These are phyloP conservation scores for Aphanoascus verrucosus DNA, from an alignment of 2,329 filamentous ascomycete genomes.

Conservation along the genomic window DNA sequence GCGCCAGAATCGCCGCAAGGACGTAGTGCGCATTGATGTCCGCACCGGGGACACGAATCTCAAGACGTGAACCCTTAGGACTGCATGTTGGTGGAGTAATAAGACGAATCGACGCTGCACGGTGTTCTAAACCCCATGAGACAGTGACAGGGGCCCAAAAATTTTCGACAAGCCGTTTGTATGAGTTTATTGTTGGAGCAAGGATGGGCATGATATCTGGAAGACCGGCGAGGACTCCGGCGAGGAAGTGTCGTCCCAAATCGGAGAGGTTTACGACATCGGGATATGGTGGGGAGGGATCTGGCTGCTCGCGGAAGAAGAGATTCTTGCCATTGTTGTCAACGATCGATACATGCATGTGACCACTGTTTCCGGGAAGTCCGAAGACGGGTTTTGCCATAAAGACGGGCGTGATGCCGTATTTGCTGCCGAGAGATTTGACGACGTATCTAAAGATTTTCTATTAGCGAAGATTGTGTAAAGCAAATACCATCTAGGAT, in stretches of 20 bases:
- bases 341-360: slow-evolving; percentile 87
- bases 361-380: slow-evolving; percentile 85
- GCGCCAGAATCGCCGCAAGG: slow-evolving; percentile 71
- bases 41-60: slow-evolving; percentile 86
- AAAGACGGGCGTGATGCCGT: slow-evolving; percentile 91
- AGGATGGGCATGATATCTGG: slow-evolving; percentile 93
- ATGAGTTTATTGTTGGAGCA: slow-evolving; percentile 91
- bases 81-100: slow-evolving; percentile 82
- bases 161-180: slow-evolving; percentile 96
- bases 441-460: slow-evolving; percentile 62
- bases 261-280: slow-evolving; percentile 77
- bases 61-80: slow-evolving; percentile 77
- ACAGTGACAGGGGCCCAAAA: slow-evolving; percentile 98
- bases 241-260: slow-evolving; percentile 82
- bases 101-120: slow-evolving; percentile 78
- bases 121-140: slow-evolving; percentile 92
- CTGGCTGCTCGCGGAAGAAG: slow-evolving; percentile 60
- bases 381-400: slow-evolving; percentile 95
- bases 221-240: slow-evolving; percentile 75
- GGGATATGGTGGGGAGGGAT: slow-evolving; percentile 59
- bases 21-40: slow-evolving; percentile 86
- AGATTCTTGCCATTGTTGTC: slow-evolving; percentile 74
- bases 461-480: not conserved
- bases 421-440: slow-evolving; percentile 75
- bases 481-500: not conserved